Base-by-base conservation (phyloP, 176 grass and related monocot species). In the Musa acuminata region DNA sequence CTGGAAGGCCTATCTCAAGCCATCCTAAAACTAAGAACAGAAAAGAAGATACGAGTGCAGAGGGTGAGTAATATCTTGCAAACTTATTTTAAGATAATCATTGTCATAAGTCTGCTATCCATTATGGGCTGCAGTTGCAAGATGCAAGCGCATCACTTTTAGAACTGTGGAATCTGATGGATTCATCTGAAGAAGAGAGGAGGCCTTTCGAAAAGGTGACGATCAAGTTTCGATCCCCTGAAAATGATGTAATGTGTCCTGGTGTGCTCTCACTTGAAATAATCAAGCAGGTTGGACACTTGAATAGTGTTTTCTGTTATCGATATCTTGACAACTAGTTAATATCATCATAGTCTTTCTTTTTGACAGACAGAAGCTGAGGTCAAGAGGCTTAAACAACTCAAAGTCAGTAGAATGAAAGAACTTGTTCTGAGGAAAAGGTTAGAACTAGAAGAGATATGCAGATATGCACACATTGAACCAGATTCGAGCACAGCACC, bases 351-450 rank as follows among this genome's bases (percentile, higher is more conserved):
- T 81, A 49, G 23, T 69, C 66, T 17, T 78, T 89, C 6, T 43
- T 43, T 72, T 87, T 52, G 75, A 72, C 78, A 99, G 95, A 82
- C 77, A 74, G 82, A 89, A 85, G 80, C 81, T 51, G 95, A 99
- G 83, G 95, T 94, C 1, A 86, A 89, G 70, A 91, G 76, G 81
- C 79, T 99, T 71, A 87, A 83, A 71, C 84, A 82, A 75, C 84
- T 85, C 58, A 99, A 99, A 80, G 72, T 91, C 59, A 87, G 84
- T 79, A 86, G 90, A 88, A 99, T 99, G 90, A 99, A 99, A 80
- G 95, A 99, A 62, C 84, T 99, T 85, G 90, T 94, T 79, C 81
- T 94, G 22, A 99, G 91, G 84, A 99, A 75, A 84, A 91, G 95
- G 78, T 77, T 82, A 71, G 95, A 94, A 69, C 84, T 99, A 72